A percentile compares a stretch with the other conserved stretches of the same genome.
Conservation (phyloP, 139 green algal species). For the Pseudopediastrum boryanum region DNA sequence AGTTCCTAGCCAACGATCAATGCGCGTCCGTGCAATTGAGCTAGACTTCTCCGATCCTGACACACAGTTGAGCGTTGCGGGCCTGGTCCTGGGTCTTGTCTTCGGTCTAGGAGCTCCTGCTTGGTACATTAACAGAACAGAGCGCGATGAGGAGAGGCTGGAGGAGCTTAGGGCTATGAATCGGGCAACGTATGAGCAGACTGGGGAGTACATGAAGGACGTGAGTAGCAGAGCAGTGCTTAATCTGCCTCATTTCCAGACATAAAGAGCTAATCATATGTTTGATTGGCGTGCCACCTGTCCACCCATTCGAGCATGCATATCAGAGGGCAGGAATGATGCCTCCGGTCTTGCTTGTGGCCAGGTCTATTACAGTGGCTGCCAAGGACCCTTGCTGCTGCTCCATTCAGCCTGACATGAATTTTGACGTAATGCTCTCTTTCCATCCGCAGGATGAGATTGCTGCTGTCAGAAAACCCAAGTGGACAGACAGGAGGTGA, state of each 20-base stretch:
- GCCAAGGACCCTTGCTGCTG: neutral
- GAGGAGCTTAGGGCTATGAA: conserved; percentile 85
- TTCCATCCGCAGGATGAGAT: conserved; percentile 81
- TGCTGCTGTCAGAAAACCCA: conserved; percentile 71
- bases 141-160: conserved; percentile 79
- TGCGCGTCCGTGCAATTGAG: conserved; percentile 65
- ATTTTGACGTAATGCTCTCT: neutral
- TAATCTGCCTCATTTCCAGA: neutral
- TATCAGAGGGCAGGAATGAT: neutral
- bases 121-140: conserved; percentile 81
- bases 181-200: conserved; percentile 75
- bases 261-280: neutral
- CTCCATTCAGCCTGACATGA: neutral
- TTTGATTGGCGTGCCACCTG: neutral
- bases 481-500: conserved; percentile 81
- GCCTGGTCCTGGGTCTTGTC: conserved; percentile 40
- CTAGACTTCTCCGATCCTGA: conserved; percentile 80
- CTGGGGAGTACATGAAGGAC: conserved; percentile 80
- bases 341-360: neutral
- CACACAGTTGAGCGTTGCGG: conserved; percentile 59
- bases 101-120: conserved; percentile 72
- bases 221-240: conserved; percentile 36
- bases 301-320: too few relatives aligned
- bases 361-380: neutral
- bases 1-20: too few relatives aligned